Evolutionary conservation across 1,139 yeast genomes (phyloP), one percentile per base, ranked within the genome.

Genomic region (Geotrichum aggregatum): DNA sequence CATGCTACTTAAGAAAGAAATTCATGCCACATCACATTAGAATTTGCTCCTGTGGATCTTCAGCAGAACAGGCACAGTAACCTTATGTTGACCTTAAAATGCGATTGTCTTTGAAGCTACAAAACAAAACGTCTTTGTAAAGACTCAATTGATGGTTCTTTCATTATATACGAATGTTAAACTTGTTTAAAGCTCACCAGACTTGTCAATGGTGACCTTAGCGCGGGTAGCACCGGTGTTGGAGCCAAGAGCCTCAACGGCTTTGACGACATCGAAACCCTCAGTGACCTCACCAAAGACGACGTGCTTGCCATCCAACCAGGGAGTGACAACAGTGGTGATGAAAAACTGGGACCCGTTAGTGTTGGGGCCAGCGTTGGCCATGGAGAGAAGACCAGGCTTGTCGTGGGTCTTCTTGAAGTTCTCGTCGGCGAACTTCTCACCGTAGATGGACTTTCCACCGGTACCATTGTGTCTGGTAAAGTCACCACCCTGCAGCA

Each of bases 401-500:
- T 78, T 84, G 76, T 78, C 80, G 83, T 91, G 98, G 71, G 71
- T 84, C 80, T 77, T 80, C 74, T 71, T 59, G 72, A 91, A 91
- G 88, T 91, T 89, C 82, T 92, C 98, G 70, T 92, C 98, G 59
- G 94, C 84, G 76, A 92, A 92, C 77, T 84, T 85, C 68, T 80
- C 84, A 70, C 98, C 98, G 81, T 92, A 92, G 82, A 92, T 92
- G 65, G 97, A 88, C 80, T 89, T 89, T 74, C 98, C 98, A 75
- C 98, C 98, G 66, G 95, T 87, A 75, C 98, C 97, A 60, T 71
- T 69, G 67, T 63, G 71, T 68, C 66, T 62, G 64, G 75, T 89
- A 83, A 89, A 87, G 75, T 89, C 98, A 83, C 98, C 98, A 76
- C 98, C 98, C 79, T 92, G 98, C 73, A 91, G 80, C 98, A 92